A percentile compares a stretch with the other conserved stretches of the same genome.
phyloP scores from a whole-genome alignment of 2,329 filamentous ascomycete genomes.

The Raffaelea arxii region DNA sequence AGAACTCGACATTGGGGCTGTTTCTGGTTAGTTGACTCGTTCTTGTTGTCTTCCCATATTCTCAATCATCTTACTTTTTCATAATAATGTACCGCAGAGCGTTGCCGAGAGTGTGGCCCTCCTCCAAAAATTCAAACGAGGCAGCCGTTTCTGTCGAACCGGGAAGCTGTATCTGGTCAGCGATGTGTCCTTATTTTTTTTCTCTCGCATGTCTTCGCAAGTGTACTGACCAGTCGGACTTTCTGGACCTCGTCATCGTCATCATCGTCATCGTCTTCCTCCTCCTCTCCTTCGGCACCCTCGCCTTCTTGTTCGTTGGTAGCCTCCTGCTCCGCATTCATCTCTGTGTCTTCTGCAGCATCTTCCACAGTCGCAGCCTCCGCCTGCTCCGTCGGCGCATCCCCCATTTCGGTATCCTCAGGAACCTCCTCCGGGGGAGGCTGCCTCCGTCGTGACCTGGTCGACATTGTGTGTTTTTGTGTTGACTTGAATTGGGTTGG shows the following conservation, averaged over 20 bases:
- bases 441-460: slow-evolving; percentile 9
- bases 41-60: background rate
- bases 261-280: slow-evolving; percentile 33
- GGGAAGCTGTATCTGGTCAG: slow-evolving; percentile 50
- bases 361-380: slow-evolving; percentile 6
- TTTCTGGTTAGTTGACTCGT: background rate
- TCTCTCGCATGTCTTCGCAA: background rate
- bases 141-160: slow-evolving; percentile 81
- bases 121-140: slow-evolving; percentile 87
- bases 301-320: slow-evolving; percentile 14
- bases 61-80: slow-evolving; percentile 67
- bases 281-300: slow-evolving; percentile 14
- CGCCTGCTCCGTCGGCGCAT: slow-evolving; percentile 20
- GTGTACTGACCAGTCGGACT: slow-evolving; percentile 48
- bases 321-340: slow-evolving; percentile 12
- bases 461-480: slow-evolving; percentile 7
- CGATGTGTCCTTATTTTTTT: background rate
- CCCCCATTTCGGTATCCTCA: slow-evolving; percentile 30
- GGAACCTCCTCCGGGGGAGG: slow-evolving; percentile 9
- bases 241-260: slow-evolving; percentile 42
- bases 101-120: slow-evolving; percentile 94
- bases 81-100: slow-evolving; percentile 91
- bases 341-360: slow-evolving; percentile 11
- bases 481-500: background rate
- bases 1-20: slow-evolving; percentile 94